Evolutionary conservation across 495 filamentous ascomycete species (phyloP).

Genomic region (Daldinia caldariorum): DNA sequence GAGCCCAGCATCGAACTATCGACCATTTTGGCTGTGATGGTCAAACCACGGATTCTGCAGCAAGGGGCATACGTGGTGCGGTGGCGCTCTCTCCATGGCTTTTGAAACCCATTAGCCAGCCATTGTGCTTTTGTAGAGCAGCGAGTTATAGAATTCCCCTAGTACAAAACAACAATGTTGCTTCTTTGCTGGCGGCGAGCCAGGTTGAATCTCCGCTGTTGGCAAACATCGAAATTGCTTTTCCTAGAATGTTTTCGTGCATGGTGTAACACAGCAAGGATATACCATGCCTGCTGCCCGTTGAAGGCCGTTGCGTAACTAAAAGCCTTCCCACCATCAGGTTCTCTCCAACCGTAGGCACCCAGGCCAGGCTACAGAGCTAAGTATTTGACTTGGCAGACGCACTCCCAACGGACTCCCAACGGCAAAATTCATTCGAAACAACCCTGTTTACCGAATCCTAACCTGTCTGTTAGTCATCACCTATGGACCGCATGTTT

Average conservation of each 20-base stretch:
- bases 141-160: slow-evolving; percentile 9
- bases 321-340: slow-evolving; percentile 21
- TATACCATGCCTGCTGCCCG: slow-evolving; percentile 4
- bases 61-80: slow-evolving; percentile 20
- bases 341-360: background rate
- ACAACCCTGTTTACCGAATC: slow-evolving; percentile 4
- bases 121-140: slow-evolving; percentile 13
- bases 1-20: slow-evolving; percentile 1
- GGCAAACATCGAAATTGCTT: slow-evolving; percentile 25
- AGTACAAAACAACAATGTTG: slow-evolving; percentile 16
- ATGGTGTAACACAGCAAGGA: slow-evolving; percentile 23
- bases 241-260: slow-evolving; percentile 32
- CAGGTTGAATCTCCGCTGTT: slow-evolving; percentile 1
- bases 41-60: slow-evolving; percentile 26
- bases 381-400: background rate
- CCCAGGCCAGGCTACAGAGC: background rate
- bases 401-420: background rate
- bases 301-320: slow-evolving; percentile 14
- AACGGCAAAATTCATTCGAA: slow-evolving; percentile 16
- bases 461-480: background rate
- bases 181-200: slow-evolving; percentile 19
- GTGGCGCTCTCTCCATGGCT: slow-evolving; percentile 33
- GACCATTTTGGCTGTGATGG: slow-evolving; percentile 20
- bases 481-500: slow-evolving; percentile 2
- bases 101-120: background rate